Evolutionary conservation across 345 rosid species (phyloP).

Genomic region (Populus tremula): DNA sequence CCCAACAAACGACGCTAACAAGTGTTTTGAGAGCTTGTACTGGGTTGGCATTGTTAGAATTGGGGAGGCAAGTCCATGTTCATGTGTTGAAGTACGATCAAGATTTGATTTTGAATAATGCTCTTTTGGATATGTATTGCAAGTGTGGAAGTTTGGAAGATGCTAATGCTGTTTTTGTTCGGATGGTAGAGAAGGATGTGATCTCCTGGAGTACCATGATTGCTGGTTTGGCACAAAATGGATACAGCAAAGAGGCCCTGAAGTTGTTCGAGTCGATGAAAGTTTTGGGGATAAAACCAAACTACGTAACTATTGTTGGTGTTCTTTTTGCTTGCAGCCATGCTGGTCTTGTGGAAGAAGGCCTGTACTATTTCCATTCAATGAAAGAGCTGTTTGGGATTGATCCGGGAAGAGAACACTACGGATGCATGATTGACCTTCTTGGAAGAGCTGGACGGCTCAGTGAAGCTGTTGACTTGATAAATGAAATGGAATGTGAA

Average conservation of each 20-base stretch:
- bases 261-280: slow-evolving; percentile 52
- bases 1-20: slow-evolving; percentile 54
- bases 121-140: slow-evolving; percentile 75
- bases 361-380: slow-evolving; percentile 54
- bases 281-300: slow-evolving; percentile 47
- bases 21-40: slow-evolving; percentile 71
- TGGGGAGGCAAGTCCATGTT: slow-evolving; percentile 71
- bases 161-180: slow-evolving; percentile 41
- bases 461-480: slow-evolving; percentile 51
- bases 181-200: slow-evolving; percentile 59
- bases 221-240: slow-evolving; percentile 69
- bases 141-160: slow-evolving; percentile 68
- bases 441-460: slow-evolving; percentile 71
- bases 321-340: slow-evolving; percentile 80
- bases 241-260: slow-evolving; percentile 61
- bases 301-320: slow-evolving; percentile 57
- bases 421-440: slow-evolving; percentile 75
- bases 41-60: slow-evolving; percentile 51
- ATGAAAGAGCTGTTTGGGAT: slow-evolving; percentile 61
- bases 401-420: slow-evolving; percentile 66
- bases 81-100: slow-evolving; percentile 56
- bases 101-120: slow-evolving; percentile 64
- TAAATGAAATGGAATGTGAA: slow-evolving; percentile 56
- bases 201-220: slow-evolving; percentile 83
- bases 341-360: slow-evolving; percentile 60